Conservation (phyloP, 2,329 filamentous ascomycete species). For the Pseudopyricularia javanii region DNA sequence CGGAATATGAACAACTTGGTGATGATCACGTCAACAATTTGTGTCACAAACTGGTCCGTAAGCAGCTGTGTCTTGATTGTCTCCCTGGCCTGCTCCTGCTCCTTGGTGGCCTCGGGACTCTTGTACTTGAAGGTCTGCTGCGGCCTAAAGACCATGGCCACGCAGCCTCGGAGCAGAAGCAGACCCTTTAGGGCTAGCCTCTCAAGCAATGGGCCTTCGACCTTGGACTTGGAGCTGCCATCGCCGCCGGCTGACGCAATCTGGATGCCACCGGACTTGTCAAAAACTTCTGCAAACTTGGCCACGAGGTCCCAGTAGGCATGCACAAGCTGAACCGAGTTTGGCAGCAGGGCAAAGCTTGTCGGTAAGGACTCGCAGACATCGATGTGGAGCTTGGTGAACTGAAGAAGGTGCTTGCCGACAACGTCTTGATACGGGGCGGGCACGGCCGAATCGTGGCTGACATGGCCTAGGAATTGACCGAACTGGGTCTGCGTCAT, state of each 20-base stretch:
- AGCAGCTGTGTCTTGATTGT: slow-evolving; percentile 64
- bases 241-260: slow-evolving; percentile 24
- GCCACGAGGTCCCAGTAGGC: slow-evolving; percentile 79
- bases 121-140: slow-evolving; percentile 75
- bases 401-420: slow-evolving; percentile 80
- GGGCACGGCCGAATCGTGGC: slow-evolving; percentile 40
- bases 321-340: slow-evolving; percentile 63
- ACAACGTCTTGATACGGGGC: slow-evolving; percentile 46
- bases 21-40: slow-evolving; percentile 76
- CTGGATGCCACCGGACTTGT: slow-evolving; percentile 44
- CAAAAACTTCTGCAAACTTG: slow-evolving; percentile 64
- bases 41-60: slow-evolving; percentile 61
- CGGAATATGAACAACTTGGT: slow-evolving; percentile 83
- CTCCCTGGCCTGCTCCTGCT: slow-evolving; percentile 58
- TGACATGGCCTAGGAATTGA: slow-evolving; percentile 56
- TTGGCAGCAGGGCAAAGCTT: slow-evolving; percentile 71
- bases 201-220: slow-evolving; percentile 57
- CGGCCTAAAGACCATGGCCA: slow-evolving; percentile 75
- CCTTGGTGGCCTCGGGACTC: slow-evolving; percentile 59
- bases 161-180: slow-evolving; percentile 67
- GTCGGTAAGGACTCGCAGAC: slow-evolving; percentile 72
- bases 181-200: slow-evolving; percentile 74
- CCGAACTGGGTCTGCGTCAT: slow-evolving; percentile 67
- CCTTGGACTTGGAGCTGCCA: slow-evolving; percentile 30
- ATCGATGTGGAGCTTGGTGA: slow-evolving; percentile 81